These are phyloP conservation scores for Beauveria medogensis DNA, from an alignment of 2,329 filamentous ascomycete genomes.

Conservation along the genomic window DNA sequence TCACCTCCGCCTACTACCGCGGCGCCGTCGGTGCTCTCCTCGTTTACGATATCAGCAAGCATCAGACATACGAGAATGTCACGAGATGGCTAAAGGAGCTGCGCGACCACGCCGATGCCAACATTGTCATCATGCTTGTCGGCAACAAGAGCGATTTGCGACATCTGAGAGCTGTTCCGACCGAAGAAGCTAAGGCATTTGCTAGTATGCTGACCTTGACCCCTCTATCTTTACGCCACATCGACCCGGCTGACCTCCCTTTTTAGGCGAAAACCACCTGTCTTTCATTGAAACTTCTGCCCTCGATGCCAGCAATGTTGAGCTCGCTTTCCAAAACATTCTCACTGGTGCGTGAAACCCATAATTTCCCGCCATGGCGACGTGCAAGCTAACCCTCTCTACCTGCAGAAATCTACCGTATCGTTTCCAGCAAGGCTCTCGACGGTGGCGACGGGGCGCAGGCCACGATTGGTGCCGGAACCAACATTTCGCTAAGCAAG, in stretches of 20 bases:
- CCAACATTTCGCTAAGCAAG: constrained; percentile 81
- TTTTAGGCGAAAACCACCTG: constrained; percentile 84
- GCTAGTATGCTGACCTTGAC: constrained; percentile 56
- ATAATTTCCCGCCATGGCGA: neutral
- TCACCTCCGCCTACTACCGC: constrained; percentile 98
- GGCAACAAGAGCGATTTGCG: constrained; percentile 99
- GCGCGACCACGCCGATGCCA: constrained; percentile 93
- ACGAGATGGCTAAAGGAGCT: constrained; percentile 98
- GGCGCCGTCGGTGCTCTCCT: constrained; percentile 94
- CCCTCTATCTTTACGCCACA: neutral
- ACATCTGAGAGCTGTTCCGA: constrained; percentile 92
- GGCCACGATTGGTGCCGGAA: constrained; percentile 70
- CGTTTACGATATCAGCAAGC: constrained; percentile 99
- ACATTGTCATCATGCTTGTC: constrained; percentile 99
- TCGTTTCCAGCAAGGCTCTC: constrained; percentile 95
- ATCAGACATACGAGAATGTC: constrained; percentile 98
- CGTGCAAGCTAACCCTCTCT: constrained; percentile 10
- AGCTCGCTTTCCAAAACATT: constrained; percentile 99
- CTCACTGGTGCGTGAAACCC: constrained; percentile 66
- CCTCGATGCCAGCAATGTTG: constrained; percentile 96
- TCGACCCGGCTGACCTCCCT: constrained; percentile 10
- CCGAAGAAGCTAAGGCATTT: constrained; percentile 96
- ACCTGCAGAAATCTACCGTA: constrained; percentile 90
- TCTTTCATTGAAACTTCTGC: constrained; percentile 99
- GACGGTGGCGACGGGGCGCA: constrained; percentile 79